A percentile compares a stretch with the other conserved stretches of the same genome.
phyloP scores from a whole-genome alignment of 192 early-diverging fungal species.

The Fimicolochytrium jonesii region DNA sequence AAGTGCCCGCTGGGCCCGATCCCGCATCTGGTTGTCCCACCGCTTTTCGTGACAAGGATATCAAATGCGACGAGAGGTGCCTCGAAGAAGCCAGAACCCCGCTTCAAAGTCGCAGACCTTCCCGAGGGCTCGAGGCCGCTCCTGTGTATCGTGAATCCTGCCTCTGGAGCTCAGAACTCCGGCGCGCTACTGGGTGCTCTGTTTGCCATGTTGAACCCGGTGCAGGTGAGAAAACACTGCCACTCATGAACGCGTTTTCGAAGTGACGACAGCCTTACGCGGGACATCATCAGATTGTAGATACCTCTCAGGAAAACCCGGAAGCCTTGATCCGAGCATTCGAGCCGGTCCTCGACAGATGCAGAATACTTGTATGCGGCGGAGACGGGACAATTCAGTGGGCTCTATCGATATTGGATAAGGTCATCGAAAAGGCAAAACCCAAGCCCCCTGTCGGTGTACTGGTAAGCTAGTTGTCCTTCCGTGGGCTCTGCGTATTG shows the following conservation, averaged over 20 bases:
- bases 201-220: constrained; percentile 31
- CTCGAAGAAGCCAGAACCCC: constrained; percentile 12
- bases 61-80: constrained; percentile 11
- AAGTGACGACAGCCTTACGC: constrained; percentile 3
- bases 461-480: constrained; percentile 16
- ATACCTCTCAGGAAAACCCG: constrained; percentile 26
- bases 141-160: constrained; percentile 41
- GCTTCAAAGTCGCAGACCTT: constrained; percentile 3
- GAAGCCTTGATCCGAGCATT: constrained; percentile 24
- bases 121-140: constrained; percentile 14
- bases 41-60: constrained; percentile 12
- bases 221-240: constrained; percentile 23
- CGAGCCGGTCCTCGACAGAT: constrained; percentile 21
- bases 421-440: constrained; percentile 12
- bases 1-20: constrained; percentile 17
- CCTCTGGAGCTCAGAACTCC: constrained; percentile 37
- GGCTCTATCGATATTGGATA: constrained; percentile 39
- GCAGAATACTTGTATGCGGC: constrained; percentile 34
- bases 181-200: constrained; percentile 31
- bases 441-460: constrained; percentile 33
- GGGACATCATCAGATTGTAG: constrained; percentile 18
- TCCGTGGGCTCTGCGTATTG: too few species aligned
- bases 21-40: constrained; percentile 16
- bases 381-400: constrained; percentile 47
- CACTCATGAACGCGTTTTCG: neutral